Percentiles rank a stretch among this genome's conserved stretches.
Evolutionary conservation across 139 green algal species (phyloP).

Genomic region (Chlamydomonas incerta): DNA sequence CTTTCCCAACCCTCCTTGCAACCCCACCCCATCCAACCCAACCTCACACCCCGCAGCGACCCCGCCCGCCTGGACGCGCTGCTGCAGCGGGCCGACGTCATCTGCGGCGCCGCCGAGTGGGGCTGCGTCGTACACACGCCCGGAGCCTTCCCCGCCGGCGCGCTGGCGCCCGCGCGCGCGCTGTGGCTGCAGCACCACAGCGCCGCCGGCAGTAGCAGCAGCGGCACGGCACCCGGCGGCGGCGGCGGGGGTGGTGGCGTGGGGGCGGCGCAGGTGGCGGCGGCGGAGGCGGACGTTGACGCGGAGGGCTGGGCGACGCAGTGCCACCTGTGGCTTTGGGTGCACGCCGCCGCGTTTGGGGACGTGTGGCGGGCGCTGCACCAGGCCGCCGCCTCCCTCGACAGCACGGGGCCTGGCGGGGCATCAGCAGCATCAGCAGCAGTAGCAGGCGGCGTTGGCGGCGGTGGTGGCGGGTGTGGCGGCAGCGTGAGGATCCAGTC

Average conservation of each 20-base stretch:
- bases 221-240: not conserved
- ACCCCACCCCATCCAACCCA: not conserved
- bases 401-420: no score
- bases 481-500: slow-evolving; percentile 24
- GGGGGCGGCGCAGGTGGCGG: not conserved
- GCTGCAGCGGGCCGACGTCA: slow-evolving; percentile 30
- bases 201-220: not conserved
- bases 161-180: slow-evolving; percentile 51
- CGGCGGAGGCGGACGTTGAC: not conserved
- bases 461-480: not conserved
- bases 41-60: slow-evolving; percentile 14
- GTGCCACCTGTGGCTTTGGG: slow-evolving; percentile 54
- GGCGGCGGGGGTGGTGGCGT: not conserved
- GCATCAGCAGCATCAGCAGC: no score
- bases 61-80: not conserved
- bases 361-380: slow-evolving; percentile 30
- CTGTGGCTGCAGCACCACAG: slow-evolving; percentile 27
- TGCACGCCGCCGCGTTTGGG: slow-evolving; percentile 50
- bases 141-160: slow-evolving; percentile 2
- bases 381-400: slow-evolving; percentile 8
- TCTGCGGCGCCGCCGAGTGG: slow-evolving; percentile 43
- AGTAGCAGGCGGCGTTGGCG: not conserved
- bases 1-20: no score
- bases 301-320: slow-evolving; percentile 17
- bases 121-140: slow-evolving; percentile 49